phyloP scores from a whole-genome alignment of 2,329 filamentous ascomycete species.

The Penicillium crustosum region DNA sequence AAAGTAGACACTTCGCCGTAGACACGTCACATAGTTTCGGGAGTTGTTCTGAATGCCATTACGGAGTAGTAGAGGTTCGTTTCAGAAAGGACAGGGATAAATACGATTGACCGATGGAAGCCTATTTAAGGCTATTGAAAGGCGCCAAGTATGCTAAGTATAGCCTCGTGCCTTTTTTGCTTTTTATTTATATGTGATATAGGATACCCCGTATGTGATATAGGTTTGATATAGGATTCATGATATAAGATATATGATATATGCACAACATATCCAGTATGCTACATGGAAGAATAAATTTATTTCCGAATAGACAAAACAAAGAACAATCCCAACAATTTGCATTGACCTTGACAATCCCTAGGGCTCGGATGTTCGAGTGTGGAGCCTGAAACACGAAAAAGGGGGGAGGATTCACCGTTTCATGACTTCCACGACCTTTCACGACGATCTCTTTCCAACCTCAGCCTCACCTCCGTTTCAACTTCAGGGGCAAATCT shows the following conservation, averaged over 20 bases:
- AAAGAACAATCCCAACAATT: neutral
- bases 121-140: neutral
- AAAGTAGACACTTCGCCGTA: neutral
- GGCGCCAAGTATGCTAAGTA: neutral
- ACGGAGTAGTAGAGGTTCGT: neutral
- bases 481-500: slow-evolving; percentile 16
- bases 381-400: slow-evolving; percentile 18
- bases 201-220: neutral
- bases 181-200: neutral
- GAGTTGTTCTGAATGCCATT: neutral
- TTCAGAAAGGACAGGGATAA: neutral
- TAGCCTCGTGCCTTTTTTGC: neutral
- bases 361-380: neutral
- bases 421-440: slow-evolving; percentile 17
- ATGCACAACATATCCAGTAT: neutral
- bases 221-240: no score
- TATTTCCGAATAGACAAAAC: neutral
- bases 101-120: neutral
- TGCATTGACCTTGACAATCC: neutral
- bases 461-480: slow-evolving; percentile 25
- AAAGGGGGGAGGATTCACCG: slow-evolving; percentile 16
- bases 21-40: neutral
- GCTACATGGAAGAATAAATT: neutral
- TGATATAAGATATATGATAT: neutral
- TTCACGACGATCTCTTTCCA: slow-evolving; percentile 29